Percentiles rank a stretch among this genome's conserved stretches.
Evolutionary conservation across 495 filamentous ascomycete genomes (phyloP).

Genomic region (Trichoderma erinaceum): DNA sequence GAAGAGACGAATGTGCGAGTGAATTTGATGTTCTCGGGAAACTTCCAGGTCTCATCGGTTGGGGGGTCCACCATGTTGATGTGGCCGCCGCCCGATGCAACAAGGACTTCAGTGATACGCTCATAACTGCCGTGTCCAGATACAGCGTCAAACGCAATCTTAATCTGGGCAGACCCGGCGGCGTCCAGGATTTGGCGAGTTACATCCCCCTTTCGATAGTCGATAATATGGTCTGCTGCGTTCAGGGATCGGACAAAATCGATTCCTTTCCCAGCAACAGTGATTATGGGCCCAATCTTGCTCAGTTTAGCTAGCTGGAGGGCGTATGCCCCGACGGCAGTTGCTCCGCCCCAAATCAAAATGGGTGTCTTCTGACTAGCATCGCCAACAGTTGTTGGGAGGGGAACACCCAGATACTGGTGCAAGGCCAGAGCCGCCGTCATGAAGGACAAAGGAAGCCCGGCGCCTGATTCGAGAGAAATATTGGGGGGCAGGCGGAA

Average conservation of each 20-base stretch:
- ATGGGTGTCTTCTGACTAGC: slow-evolving; percentile 20
- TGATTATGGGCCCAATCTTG: slow-evolving; percentile 34
- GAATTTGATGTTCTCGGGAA: slow-evolving; percentile 19
- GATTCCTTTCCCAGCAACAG: slow-evolving; percentile 28
- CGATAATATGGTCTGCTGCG: slow-evolving; percentile 34
- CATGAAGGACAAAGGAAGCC: slow-evolving; percentile 36
- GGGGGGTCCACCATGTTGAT: slow-evolving; percentile 26
- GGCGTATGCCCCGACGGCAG: slow-evolving; percentile 37
- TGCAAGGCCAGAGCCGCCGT: slow-evolving; percentile 38
- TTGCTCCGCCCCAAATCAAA: slow-evolving; percentile 37
- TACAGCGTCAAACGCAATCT: slow-evolving; percentile 29
- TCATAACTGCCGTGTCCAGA: slow-evolving; percentile 24
- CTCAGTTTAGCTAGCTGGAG: slow-evolving; percentile 36
- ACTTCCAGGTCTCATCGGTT: slow-evolving; percentile 22
- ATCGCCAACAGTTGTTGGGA: slow-evolving; percentile 19
- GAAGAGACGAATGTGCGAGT: slow-evolving; percentile 21
- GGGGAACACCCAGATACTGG: slow-evolving; percentile 25
- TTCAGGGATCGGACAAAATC: slow-evolving; percentile 30
- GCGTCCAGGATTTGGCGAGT: slow-evolving; percentile 29
- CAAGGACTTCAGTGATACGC: slow-evolving; percentile 24
- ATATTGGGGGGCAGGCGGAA: slow-evolving; percentile 35
- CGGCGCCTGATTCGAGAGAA: slow-evolving; percentile 39
- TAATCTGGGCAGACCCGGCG: slow-evolving; percentile 26
- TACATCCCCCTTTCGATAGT: slow-evolving; percentile 37
- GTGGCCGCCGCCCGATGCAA: slow-evolving; percentile 21